Conservation (phyloP, 2,329 filamentous ascomycete genomes). For the Fusarium sp. region DNA sequence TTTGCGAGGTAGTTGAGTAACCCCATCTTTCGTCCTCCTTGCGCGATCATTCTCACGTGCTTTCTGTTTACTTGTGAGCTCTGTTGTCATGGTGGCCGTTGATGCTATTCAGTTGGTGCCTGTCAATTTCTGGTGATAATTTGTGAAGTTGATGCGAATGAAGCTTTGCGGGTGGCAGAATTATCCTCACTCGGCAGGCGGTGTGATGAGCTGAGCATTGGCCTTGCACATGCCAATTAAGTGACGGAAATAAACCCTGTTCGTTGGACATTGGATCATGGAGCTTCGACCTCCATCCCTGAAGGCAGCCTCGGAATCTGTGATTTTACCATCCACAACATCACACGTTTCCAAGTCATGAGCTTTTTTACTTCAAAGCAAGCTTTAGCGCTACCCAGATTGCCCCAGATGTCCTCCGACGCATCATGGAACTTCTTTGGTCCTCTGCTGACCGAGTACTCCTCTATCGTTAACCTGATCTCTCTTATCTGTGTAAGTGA, state of each 20-base stretch:
- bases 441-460: constrained; percentile 45
- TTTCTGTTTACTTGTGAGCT: constrained; percentile 64
- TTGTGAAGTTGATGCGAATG: constrained; percentile 22
- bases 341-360: constrained; percentile 38
- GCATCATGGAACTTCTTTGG: constrained; percentile 42
- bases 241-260: constrained; percentile 21
- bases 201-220: constrained; percentile 28
- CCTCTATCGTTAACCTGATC: constrained; percentile 50
- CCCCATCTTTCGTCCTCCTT: constrained; percentile 61
- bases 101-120: constrained; percentile 6
- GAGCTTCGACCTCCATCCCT: constrained; percentile 25
- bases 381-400: constrained; percentile 30
- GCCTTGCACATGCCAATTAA: constrained; percentile 32
- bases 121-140: constrained; percentile 17
- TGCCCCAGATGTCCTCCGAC: constrained; percentile 41
- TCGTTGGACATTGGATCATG: constrained; percentile 21
- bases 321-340: constrained; percentile 39
- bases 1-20: constrained; percentile 82
- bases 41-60: constrained; percentile 75
- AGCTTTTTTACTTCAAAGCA: constrained; percentile 34
- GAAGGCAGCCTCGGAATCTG: constrained; percentile 32
- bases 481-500: constrained; percentile 53
- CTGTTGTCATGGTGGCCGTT: constrained; percentile 42
- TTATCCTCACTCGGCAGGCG: constrained; percentile 41
- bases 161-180: constrained; percentile 29